A percentile compares a stretch with the other conserved stretches of the same genome.
Evolutionary conservation across 345 rosid species (phyloP).

Genomic region (Syzygium grande): DNA sequence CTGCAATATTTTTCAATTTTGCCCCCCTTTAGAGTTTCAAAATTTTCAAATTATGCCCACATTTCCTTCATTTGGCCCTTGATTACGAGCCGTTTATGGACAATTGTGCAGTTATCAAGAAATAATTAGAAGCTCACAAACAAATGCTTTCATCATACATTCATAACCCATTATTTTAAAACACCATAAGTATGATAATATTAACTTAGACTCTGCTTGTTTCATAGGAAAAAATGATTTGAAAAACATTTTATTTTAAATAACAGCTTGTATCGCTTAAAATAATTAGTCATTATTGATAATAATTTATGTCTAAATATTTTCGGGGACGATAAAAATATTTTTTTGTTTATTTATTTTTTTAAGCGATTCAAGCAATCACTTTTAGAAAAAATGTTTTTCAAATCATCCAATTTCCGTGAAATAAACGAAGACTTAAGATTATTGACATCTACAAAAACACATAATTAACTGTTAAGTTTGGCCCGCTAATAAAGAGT

Average conservation of each 20-base stretch:
- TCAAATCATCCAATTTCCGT: fast-evolving
- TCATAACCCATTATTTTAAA: background rate
- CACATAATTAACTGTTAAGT: background rate
- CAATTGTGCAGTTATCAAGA: background rate
- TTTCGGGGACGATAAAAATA: fast-evolving
- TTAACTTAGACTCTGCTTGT: background rate
- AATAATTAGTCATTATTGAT: background rate
- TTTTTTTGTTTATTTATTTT: background rate
- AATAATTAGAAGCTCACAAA: background rate
- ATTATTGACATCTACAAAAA: background rate
- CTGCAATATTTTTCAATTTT: background rate
- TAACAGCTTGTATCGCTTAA: background rate
- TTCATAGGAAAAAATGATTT: background rate
- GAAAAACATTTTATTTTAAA: too few relatives aligned
- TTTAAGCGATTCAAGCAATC: too few relatives aligned
- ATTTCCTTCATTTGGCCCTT: background rate
- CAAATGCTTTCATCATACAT: background rate
- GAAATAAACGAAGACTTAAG: fast-evolving
- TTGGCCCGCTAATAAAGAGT: background rate
- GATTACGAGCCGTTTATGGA: background rate
- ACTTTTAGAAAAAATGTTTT: background rate
- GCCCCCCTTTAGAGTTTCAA: background rate
- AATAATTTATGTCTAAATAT: background rate
- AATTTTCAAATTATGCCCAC: background rate
- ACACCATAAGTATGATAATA: background rate